These are phyloP conservation scores for Rhynchosporium secalis DNA, from an alignment of 2,329 filamentous ascomycete genomes.

Conservation along the genomic window DNA sequence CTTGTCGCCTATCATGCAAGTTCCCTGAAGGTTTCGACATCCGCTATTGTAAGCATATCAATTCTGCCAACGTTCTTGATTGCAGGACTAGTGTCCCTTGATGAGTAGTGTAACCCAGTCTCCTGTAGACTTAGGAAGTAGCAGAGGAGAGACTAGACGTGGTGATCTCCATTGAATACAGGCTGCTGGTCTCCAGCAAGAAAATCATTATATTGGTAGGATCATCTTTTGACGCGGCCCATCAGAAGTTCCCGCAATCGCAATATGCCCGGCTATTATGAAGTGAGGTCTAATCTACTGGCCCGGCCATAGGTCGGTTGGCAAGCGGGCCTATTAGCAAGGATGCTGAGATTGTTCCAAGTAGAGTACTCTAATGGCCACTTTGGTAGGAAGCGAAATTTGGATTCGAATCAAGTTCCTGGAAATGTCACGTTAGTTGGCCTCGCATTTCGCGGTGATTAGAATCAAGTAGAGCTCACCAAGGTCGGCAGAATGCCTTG, in stretches of 20 bases:
- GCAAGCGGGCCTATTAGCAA: not conserved
- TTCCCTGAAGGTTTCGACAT: not conserved
- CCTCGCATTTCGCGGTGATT: not conserved
- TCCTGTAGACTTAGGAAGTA: not conserved
- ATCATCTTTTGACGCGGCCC: constrained; percentile 9
- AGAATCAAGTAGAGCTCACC: not conserved
- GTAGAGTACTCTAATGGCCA: not conserved
- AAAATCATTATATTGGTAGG: not conserved
- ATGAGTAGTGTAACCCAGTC: too few relatives aligned
- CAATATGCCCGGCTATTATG: constrained; percentile 6
- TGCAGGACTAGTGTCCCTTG: not conserved
- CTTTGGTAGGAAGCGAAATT: not conserved
- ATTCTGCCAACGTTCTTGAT: not conserved
- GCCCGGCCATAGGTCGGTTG: not conserved
- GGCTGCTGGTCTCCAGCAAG: not conserved
- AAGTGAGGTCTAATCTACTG: not conserved
- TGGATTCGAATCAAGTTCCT: not conserved
- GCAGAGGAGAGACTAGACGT: not conserved
- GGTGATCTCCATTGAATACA: not conserved
- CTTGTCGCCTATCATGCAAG: not conserved
- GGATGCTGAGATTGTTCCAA: not conserved
- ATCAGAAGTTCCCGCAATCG: not conserved
- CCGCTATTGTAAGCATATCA: not conserved
- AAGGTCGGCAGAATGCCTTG: too few relatives aligned
- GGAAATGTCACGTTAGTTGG: not conserved